These are phyloP conservation scores for Cercospora sp. DNA, from an alignment of 2,329 filamentous ascomycete genomes.

Conservation along the genomic window DNA sequence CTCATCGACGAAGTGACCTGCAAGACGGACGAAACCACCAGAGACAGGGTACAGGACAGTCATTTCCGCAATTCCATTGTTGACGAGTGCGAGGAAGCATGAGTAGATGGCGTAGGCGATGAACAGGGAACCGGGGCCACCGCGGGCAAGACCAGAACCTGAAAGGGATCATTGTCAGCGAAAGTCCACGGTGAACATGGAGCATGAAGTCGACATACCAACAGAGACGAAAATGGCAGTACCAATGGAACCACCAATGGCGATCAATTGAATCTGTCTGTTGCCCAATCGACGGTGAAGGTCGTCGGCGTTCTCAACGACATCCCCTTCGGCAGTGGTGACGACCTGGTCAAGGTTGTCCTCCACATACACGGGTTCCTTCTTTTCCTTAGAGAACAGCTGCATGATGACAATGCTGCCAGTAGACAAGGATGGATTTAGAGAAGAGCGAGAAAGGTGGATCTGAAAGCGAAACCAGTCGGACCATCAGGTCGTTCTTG, in stretches of 20 bases:
- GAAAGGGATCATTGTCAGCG: not conserved
- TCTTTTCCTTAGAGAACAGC: constrained; percentile 10
- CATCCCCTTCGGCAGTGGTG: constrained; percentile 30
- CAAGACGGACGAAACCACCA: constrained; percentile 60
- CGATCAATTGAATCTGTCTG: constrained; percentile 40
- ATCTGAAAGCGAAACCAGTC: not conserved
- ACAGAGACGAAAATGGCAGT: constrained; percentile 48
- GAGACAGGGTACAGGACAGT: constrained; percentile 26
- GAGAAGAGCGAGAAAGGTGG: not conserved
- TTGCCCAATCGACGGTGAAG: constrained; percentile 55
- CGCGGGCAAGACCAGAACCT: constrained; percentile 50
- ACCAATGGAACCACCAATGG: constrained; percentile 24
- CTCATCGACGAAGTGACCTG: constrained; percentile 67
- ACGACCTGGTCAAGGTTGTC: constrained; percentile 21
- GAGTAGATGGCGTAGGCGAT: constrained; percentile 42
- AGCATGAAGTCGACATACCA: constrained; percentile 39
- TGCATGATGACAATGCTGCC: constrained; percentile 1
- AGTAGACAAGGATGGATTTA: not conserved
- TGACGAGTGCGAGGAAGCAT: constrained; percentile 59
- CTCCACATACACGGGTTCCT: constrained; percentile 8
- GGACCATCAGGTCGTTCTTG: constrained; percentile 5
- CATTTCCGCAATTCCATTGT: constrained; percentile 68
- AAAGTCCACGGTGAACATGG: not conserved
- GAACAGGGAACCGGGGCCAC: constrained; percentile 39
- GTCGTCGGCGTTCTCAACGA: constrained; percentile 39